Conservation (phyloP, 2,329 filamentous ascomycete species). For the Fragosphaeria purpurea region DNA sequence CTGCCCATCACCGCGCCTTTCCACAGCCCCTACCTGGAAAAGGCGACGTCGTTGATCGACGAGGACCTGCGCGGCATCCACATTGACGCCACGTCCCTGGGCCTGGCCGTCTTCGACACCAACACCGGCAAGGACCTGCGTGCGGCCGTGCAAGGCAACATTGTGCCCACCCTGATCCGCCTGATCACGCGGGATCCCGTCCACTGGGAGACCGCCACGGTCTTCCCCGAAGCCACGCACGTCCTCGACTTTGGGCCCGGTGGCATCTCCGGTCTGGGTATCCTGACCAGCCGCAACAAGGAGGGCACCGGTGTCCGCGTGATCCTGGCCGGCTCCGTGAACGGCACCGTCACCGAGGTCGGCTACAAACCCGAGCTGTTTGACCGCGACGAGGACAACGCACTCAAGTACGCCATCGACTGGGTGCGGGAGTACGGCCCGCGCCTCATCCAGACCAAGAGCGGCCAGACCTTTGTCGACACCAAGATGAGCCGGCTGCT, state of each 20-base stretch:
- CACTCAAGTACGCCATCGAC: slow-evolving; percentile 88
- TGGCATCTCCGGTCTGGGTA: slow-evolving; percentile 90
- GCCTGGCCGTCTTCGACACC: slow-evolving; percentile 82
- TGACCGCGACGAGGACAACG: slow-evolving; percentile 88
- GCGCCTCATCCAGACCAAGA: slow-evolving; percentile 80
- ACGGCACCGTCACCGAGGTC: slow-evolving; percentile 80
- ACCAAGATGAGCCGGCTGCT: slow-evolving; percentile 90
- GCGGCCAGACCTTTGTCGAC: slow-evolving; percentile 83
- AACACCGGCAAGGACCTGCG: slow-evolving; percentile 80
- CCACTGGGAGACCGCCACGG: slow-evolving; percentile 91
- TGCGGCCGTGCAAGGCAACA: slow-evolving; percentile 57
- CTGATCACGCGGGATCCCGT: slow-evolving; percentile 93
- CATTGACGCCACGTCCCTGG: slow-evolving; percentile 64
- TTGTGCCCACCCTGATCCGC: slow-evolving; percentile 77
- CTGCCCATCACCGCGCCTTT: slow-evolving; percentile 95
- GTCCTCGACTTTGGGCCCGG: slow-evolving; percentile 95
- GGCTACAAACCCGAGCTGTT: slow-evolving; percentile 98
- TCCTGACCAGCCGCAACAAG: slow-evolving; percentile 97
- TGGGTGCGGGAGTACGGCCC: slow-evolving; percentile 98
- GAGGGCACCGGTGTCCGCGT: slow-evolving; percentile 96
- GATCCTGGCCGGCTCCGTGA: slow-evolving; percentile 87
- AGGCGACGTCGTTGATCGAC: slow-evolving; percentile 73
- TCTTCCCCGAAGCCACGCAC: slow-evolving; percentile 84
- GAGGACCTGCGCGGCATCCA: slow-evolving; percentile 76
- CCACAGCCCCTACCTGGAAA: slow-evolving; percentile 86